These are phyloP conservation scores for Nannochloropsis oceanica DNA, from an alignment of 108 stramenopile genomes.

Conservation along the genomic window DNA sequence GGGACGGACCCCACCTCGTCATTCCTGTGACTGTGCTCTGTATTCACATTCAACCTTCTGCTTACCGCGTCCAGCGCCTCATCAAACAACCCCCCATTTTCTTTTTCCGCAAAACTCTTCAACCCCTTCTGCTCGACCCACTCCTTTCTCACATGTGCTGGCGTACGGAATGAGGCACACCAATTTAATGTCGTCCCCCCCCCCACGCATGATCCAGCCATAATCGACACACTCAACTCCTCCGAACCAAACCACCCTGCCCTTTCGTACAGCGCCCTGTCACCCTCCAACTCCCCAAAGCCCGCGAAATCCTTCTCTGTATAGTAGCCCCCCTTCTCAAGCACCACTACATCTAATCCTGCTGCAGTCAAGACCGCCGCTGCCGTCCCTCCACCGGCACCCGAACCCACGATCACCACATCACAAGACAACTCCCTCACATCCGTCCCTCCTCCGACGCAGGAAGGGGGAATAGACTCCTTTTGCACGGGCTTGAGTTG, in stretches of 20 bases:
- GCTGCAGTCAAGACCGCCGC: constrained; percentile 25
- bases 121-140: constrained; percentile 38
- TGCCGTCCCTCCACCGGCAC: constrained; percentile 40
- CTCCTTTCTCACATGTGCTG: constrained; percentile 37
- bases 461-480: neutral
- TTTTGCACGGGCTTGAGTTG: neutral
- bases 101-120: constrained; percentile 18
- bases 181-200: constrained; percentile 48
- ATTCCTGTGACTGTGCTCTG: constrained; percentile 10
- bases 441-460: neutral
- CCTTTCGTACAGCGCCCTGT: constrained; percentile 30
- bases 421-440: constrained; percentile 8
- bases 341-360: constrained; percentile 41
- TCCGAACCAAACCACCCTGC: constrained; percentile 23
- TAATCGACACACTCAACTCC: constrained; percentile 33
- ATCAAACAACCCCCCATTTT: constrained; percentile 34
- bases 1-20: constrained; percentile 2
- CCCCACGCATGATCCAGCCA: constrained; percentile 43
- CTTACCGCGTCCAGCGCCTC: constrained; percentile 28
- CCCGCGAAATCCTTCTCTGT: constrained; percentile 17
- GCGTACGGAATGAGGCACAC: constrained; percentile 42
- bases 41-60: constrained; percentile 30
- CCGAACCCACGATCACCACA: constrained; percentile 46
- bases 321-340: constrained; percentile 44
- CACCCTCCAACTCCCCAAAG: constrained; percentile 35